A percentile compares a stretch with the other conserved stretches of the same genome.
Conservation (phyloP, 2,329 filamentous ascomycete genomes). For the Davidsoniella australis region DNA sequence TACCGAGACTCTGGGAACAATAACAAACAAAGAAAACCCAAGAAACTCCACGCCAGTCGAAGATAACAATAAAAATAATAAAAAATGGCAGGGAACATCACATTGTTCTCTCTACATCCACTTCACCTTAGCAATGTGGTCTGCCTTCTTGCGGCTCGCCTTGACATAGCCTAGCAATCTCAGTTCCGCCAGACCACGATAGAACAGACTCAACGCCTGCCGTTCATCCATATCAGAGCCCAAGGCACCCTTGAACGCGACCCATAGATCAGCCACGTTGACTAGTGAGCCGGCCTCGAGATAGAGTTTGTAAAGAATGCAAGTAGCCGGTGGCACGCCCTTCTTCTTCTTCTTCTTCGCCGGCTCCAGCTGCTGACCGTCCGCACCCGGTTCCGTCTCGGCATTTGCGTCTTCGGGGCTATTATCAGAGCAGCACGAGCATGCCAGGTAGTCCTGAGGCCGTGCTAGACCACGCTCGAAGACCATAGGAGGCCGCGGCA, state of each 20-base stretch:
- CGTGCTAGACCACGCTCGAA: constrained; percentile 54
- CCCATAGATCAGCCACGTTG: constrained; percentile 67
- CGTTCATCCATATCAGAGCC: constrained; percentile 31
- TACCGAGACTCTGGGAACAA: neutral
- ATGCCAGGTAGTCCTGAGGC: constrained; percentile 64
- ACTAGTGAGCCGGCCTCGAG: constrained; percentile 60
- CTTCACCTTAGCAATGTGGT: constrained; percentile 82
- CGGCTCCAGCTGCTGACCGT: neutral
- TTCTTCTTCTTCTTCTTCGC: constrained; percentile 23
- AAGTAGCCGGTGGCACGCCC: constrained; percentile 42
- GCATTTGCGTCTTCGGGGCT: neutral
- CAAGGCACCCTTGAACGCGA: constrained; percentile 52
- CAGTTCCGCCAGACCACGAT: constrained; percentile 69
- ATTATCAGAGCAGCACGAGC: constrained; percentile 42
- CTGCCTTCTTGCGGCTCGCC: constrained; percentile 74
- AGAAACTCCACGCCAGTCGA: neutral
- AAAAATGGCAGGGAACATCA: neutral
- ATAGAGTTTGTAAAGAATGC: constrained; percentile 64
- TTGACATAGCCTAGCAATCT: constrained; percentile 77
- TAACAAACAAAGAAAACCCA: neutral
- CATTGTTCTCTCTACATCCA: constrained; percentile 35
- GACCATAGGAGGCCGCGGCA: constrained; percentile 51
- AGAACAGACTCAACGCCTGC: constrained; percentile 58
- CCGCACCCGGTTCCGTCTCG: neutral
- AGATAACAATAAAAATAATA: neutral